Percentiles rank a stretch among this genome's conserved stretches.
These are phyloP conservation scores for Brassica juncea DNA, from an alignment of 345 rosid genomes.

Conservation along the genomic window DNA sequence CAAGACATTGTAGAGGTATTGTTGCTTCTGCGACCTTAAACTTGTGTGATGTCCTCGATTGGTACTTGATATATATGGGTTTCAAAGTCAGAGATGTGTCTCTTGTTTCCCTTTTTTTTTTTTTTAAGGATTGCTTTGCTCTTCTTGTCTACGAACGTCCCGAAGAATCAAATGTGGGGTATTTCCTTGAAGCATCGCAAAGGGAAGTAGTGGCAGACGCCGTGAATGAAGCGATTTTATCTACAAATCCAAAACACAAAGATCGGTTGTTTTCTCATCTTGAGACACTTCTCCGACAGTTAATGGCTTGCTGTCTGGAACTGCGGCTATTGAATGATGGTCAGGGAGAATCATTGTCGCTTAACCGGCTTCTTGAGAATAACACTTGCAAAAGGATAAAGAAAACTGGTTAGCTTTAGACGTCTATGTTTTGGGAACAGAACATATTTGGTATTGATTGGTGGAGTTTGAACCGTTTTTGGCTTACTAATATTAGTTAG, in stretches of 20 bases:
- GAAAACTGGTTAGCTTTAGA: background rate
- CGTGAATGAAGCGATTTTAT: conserved; percentile 72
- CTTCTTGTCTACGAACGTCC: conserved; percentile 82
- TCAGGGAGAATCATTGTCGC: conserved; percentile 72
- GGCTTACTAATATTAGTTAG: background rate
- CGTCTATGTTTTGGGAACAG: background rate
- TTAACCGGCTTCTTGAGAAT: conserved; percentile 50
- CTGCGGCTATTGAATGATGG: conserved; percentile 17
- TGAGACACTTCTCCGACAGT: conserved; percentile 73
- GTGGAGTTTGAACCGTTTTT: background rate
- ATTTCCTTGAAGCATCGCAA: conserved; percentile 69
- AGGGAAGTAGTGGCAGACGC: conserved; percentile 85
- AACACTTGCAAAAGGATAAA: conserved; percentile 16
- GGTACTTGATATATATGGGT: background rate
- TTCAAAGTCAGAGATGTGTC: background rate
- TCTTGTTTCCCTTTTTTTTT: conserved; percentile 1
- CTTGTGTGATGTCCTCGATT: background rate
- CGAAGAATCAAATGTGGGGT: conserved; percentile 60
- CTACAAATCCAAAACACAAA: conserved; percentile 58
- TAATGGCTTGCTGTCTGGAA: conserved; percentile 72
- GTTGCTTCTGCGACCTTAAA: conserved; percentile 1
- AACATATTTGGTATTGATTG: background rate
- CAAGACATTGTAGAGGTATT: conserved; percentile 69
- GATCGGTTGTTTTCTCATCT: conserved; percentile 53
- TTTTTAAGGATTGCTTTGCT: conserved; percentile 72